Percentiles rank a stretch among this genome's conserved stretches.
Evolutionary conservation across 129 eudicot species (phyloP).

Genomic region (Centella asiatica): DNA sequence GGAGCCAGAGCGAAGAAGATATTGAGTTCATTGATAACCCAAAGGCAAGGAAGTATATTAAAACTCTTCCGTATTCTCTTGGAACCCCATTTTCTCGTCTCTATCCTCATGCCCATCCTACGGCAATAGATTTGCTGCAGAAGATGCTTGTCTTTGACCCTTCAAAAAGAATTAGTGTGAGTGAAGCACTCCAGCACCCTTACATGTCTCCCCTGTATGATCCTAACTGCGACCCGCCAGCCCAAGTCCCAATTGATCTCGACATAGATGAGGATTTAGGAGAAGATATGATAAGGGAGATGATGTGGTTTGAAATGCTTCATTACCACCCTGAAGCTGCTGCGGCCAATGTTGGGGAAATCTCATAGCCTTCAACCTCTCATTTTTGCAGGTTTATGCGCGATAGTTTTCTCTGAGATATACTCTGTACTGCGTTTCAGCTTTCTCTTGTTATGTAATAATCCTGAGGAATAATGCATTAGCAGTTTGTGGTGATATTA

Average conservation of each 20-base stretch:
- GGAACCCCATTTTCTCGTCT: slow-evolving; percentile 54
- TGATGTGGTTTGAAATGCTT: slow-evolving; percentile 72
- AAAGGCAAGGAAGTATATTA: slow-evolving; percentile 58
- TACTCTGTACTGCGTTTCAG: neutral
- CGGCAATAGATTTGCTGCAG: slow-evolving; percentile 70
- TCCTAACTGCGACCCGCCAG: slow-evolving; percentile 58
- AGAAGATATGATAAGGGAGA: slow-evolving; percentile 73
- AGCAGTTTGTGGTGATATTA: slow-evolving; percentile 32
- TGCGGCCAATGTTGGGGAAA: slow-evolving; percentile 29
- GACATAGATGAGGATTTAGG: slow-evolving; percentile 79
- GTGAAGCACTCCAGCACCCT: slow-evolving; percentile 76
- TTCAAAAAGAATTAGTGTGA: slow-evolving; percentile 70
- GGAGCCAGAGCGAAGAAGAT: slow-evolving; percentile 60
- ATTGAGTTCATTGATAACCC: slow-evolving; percentile 74
- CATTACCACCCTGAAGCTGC: slow-evolving; percentile 67
- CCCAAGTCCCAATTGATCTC: slow-evolving; percentile 48
- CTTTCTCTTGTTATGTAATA: slow-evolving; percentile 20
- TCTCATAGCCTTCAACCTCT: slow-evolving; percentile 15
- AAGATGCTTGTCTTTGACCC: slow-evolving; percentile 85
- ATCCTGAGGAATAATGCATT: slow-evolving; percentile 33
- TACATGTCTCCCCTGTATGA: slow-evolving; percentile 74
- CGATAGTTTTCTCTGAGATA: neutral
- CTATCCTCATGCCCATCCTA: slow-evolving; percentile 62
- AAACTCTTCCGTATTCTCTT: slow-evolving; percentile 55
- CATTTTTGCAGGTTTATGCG: slow-evolving; percentile 7